phyloP scores from a whole-genome alignment of 371 early-diverging fungal species.

The Haplosporangium sp. region DNA sequence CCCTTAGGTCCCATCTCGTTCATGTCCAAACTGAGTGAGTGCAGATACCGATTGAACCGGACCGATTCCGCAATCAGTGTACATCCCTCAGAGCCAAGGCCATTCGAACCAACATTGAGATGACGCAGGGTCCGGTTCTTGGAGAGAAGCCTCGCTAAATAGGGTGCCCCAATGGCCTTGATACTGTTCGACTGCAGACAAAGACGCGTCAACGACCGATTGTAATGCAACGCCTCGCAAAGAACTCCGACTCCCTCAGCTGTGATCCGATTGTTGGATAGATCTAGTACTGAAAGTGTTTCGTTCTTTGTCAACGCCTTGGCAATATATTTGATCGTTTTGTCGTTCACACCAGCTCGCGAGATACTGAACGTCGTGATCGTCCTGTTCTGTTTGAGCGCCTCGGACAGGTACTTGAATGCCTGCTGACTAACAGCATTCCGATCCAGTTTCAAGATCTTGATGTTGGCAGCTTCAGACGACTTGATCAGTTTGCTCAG shows the following conservation, averaged over 20 bases:
- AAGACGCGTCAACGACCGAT: conserved; percentile 33
- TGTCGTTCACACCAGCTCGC: conserved; percentile 39
- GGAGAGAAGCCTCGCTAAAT: conserved; percentile 30
- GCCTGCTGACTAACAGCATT: conserved; percentile 41
- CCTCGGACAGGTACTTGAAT: conserved; percentile 31
- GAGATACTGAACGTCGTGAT: conserved; percentile 23
- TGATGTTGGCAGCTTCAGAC: conserved; percentile 36
- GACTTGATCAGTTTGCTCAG: conserved; percentile 30
- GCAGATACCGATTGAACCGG: conserved; percentile 28
- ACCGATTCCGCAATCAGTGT: conserved; percentile 36
- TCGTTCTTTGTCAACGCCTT: conserved; percentile 36
- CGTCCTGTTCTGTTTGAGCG: conserved; percentile 29
- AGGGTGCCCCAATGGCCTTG: conserved; percentile 27
- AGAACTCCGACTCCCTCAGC: conserved; percentile 32
- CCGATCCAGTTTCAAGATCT: conserved; percentile 24
- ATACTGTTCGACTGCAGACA: conserved; percentile 50
- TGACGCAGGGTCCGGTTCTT: conserved; percentile 42
- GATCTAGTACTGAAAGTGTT: conserved; percentile 31
- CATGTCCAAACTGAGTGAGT: conserved; percentile 49
- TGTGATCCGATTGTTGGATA: conserved; percentile 44
- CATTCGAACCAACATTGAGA: conserved; percentile 49
- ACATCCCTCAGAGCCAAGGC: conserved; percentile 38
- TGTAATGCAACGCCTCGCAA: conserved; percentile 21
- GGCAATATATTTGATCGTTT: conserved; percentile 29
- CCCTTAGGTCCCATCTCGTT: conserved; percentile 49